Base-by-base conservation (phyloP, 169 alveolate genomes). In the Plasmodium yoelii region DNA sequence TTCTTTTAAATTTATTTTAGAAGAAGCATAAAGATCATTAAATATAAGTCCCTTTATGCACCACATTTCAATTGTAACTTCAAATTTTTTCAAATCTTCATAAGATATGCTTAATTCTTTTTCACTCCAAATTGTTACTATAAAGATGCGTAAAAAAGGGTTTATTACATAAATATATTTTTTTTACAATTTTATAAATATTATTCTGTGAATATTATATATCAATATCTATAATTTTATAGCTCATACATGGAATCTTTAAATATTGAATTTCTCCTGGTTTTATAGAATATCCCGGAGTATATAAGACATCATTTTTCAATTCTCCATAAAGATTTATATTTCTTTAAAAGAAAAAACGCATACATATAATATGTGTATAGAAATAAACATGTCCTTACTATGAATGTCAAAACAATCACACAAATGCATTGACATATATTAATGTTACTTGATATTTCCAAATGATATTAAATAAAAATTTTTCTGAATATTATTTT, bases 61-160 rank as follows among this genome's bases (percentile, higher is more conserved):
- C 97, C 97, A 95, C 91, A 95, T 72, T 56, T 95, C 96, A 7
- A 95, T 94, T 47, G 77, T 72, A 34, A 95, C 82, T 65, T 90
- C 92, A 71, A 92, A 95, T 87, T 94, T 89, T 19, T 94, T 90
- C 65, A 95, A 89, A 59, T 95, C 96, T 24, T 95, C 94, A 70
- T 95, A 94, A 12, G 97, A 92, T 61, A 95, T 87, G 49, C 77
- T 73, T 28, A 95, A 59, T 34, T 92, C 89, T 69, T 93, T 72
- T 53, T 80, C 91, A 56, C 91, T 63, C 97, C 97, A 95, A 18
- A 95, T 92, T 77, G 93, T 82, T 49, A 94, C 95, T 92, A 18
- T 7, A 39, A 18, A 56, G 13, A 46, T 26, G 2, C 12, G 10
- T 5, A 68, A 47, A 19, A 75, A 19, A 53, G 22, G 15, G 47